Conservation (phyloP, 768 basidiomycete species). For the Trametes cubensis region DNA sequence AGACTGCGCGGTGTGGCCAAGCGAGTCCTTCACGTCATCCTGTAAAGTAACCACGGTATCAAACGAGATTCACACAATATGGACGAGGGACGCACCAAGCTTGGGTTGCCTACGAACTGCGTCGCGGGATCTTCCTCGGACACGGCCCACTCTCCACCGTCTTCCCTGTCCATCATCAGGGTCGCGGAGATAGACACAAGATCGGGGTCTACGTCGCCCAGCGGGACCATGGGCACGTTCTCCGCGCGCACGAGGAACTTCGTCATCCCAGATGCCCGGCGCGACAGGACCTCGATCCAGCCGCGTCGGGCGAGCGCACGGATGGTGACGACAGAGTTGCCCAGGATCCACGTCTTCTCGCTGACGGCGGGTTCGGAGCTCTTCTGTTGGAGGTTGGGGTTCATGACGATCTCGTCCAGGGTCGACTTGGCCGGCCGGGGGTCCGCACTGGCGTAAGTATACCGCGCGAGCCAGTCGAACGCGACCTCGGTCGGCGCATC, state of each 20-base stretch:
- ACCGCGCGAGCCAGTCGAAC: slow-evolving; percentile 96
- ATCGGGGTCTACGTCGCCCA: slow-evolving; percentile 86
- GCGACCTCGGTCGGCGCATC: slow-evolving; percentile 95
- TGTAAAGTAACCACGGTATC: slow-evolving; percentile 18
- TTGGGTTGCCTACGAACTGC: slow-evolving; percentile 12
- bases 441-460: slow-evolving; percentile 92
- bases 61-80: slow-evolving; percentile 11
- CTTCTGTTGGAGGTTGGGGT: slow-evolving; percentile 40
- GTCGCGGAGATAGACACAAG: slow-evolving; percentile 68
- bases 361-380: slow-evolving; percentile 44
- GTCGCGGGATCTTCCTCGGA: background rate
- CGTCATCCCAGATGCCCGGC: slow-evolving; percentile 88
- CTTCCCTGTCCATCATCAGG: slow-evolving; percentile 69
- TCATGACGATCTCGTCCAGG: slow-evolving; percentile 79
- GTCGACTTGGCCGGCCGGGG: slow-evolving; percentile 83
- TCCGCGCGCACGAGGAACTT: slow-evolving; percentile 84
- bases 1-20: slow-evolving; percentile 9
- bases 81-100: slow-evolving; percentile 13
- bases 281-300: slow-evolving; percentile 86
- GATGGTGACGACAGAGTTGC: slow-evolving; percentile 83
- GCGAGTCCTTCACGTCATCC: slow-evolving; percentile 17
- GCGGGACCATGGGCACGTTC: slow-evolving; percentile 83
- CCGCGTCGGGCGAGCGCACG: slow-evolving; percentile 71
- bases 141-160: slow-evolving; percentile 6
- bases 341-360: slow-evolving; percentile 85